These are phyloP conservation scores for Cutaneotrichosporon cutaneum DNA, from an alignment of 1,284 basidiomycete species.

Conservation along the genomic window DNA sequence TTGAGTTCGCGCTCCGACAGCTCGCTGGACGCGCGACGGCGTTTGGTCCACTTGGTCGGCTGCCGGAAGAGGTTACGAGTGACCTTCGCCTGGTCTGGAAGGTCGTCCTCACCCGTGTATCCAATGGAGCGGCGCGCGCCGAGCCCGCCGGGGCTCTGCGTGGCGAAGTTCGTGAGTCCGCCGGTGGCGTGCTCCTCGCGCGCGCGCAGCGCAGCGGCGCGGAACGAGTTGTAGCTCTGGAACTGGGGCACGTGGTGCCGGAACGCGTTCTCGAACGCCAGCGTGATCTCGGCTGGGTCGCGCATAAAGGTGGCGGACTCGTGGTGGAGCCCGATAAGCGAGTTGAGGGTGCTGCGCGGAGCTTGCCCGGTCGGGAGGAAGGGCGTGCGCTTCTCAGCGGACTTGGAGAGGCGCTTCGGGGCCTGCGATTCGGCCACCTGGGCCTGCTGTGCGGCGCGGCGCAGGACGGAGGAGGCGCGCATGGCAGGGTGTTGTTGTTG, in stretches of 20 bases:
- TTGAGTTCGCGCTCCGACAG: constrained; percentile 38
- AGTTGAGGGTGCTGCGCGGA: constrained; percentile 30
- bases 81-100: constrained; percentile 7
- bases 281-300: constrained; percentile 31
- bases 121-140: constrained; percentile 16
- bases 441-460: background rate
- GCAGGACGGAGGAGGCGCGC: background rate
- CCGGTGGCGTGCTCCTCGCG: constrained; percentile 12
- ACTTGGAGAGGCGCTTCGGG: background rate
- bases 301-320: constrained; percentile 45
- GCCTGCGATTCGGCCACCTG: background rate
- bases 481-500: background rate
- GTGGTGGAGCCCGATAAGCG: constrained; percentile 48
- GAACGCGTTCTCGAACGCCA: constrained; percentile 36
- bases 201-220: background rate
- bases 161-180: constrained; percentile 21
- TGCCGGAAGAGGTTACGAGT: constrained; percentile 15
- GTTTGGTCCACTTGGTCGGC: constrained; percentile 12
- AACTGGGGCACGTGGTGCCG: no score
- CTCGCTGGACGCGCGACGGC: background rate
- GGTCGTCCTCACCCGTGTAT: constrained; percentile 5
- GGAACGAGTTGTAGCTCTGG: background rate
- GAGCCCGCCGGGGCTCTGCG: constrained; percentile 15
- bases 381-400: constrained; percentile 1
- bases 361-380: constrained; percentile 25